Percentiles rank a stretch among this genome's conserved stretches.
phyloP scores from a whole-genome alignment of 345 rosid species.

The Rhizophora mangle region DNA sequence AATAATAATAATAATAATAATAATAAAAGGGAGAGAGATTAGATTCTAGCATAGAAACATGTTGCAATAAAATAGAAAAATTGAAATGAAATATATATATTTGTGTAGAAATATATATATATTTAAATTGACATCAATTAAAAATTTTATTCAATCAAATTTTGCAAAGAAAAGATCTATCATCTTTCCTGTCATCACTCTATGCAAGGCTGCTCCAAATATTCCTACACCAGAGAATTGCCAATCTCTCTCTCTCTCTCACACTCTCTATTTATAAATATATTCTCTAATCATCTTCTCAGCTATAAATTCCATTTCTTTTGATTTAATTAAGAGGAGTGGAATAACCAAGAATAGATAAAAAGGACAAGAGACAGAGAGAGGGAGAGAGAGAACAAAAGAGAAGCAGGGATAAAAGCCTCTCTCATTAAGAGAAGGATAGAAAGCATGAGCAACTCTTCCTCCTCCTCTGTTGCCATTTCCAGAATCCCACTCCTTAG shows the following conservation, averaged over 20 bases:
- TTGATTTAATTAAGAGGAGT: conserved; percentile 53
- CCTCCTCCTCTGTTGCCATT: conserved; percentile 49
- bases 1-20: background rate
- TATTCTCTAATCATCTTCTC: conserved; percentile 20
- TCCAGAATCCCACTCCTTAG: conserved; percentile 51
- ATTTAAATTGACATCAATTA: no score
- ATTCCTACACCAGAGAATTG: conserved; percentile 61
- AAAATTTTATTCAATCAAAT: background rate
- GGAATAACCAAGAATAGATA: conserved; percentile 53
- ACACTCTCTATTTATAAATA: conserved; percentile 18
- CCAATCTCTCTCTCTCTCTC: conserved; percentile 29
- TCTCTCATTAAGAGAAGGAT: conserved; percentile 20
- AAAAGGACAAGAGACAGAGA: conserved; percentile 22
- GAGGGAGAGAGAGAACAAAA: conserved; percentile 13
- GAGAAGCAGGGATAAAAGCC: conserved; percentile 24
- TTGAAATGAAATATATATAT: background rate
- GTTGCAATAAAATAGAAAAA: background rate
- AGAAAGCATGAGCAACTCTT: conserved; percentile 37
- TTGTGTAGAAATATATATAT: no score
- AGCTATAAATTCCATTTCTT: conserved; percentile 53
- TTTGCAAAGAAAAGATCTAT: background rate
- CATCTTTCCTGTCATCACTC: conserved; percentile 41
- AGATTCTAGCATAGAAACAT: conserved; percentile 17
- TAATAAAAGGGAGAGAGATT: background rate
- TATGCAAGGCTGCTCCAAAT: conserved; percentile 45